Evolutionary conservation across 2,329 filamentous ascomycete species (phyloP), one percentile per base, ranked within the genome.

Genomic region (Penicillium sp.): DNA sequence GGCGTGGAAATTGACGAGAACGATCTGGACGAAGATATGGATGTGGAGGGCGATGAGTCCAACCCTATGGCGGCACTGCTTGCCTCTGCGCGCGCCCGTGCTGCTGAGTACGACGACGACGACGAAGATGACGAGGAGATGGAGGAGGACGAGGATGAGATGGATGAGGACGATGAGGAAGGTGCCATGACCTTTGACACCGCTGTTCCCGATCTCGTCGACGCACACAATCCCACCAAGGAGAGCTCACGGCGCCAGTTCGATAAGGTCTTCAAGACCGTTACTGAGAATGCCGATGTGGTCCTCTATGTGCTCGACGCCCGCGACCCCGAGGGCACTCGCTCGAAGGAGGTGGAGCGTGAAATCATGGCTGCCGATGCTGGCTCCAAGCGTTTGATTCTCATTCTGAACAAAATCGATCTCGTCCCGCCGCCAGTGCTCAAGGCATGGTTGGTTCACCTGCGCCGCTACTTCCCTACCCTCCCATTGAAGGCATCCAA

Each of bases 321-420:
- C 53, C 87, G 93, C 66, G 92, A 97, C 69, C 93, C 93, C 1
- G 90, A 96, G 73, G 91, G 91, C 57, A 97, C 93, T 29, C 85
- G 93, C 63, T 97, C 93, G 37, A 90, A 89, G 71, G 91, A 96
- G 64, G 89, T 97, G 45, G 93, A 97, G 81, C 88, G 91, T 60
- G 88, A 90, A 77, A 87, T 97, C 73, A 93, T 96, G 89, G 89
- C 91, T n/a, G 89, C 91, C 10, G 90, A 91, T 14, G 84, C 84
- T 27, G 90, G 90, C 55, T 88, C 88, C 64, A 97, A 97, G 81
- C 85, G 93, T 52, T 82, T 97, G 57, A 96, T 97, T 58, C 86
- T 97, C 57, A 86, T 97, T 56, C 82, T 97, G 65, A 97, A 97
- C 87, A 97, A 97, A 84, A 93, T 96, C 72, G 93, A 97, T 74